phyloP scores from a whole-genome alignment of 1,284 basidiomycete genomes.

The Trichosporon faecale region DNA sequence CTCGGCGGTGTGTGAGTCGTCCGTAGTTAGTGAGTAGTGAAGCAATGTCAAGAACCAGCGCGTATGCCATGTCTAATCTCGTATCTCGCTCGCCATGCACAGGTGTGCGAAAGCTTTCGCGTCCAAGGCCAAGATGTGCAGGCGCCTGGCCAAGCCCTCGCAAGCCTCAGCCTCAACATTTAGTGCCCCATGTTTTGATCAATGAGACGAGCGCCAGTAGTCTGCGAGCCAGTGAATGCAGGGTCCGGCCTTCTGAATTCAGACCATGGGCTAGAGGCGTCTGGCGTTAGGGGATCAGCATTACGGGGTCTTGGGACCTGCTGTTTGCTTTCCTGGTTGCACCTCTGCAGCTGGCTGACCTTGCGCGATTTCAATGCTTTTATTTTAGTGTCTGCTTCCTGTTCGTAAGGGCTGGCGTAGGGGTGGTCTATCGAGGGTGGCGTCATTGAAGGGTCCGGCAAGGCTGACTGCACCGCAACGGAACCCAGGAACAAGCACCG shows the following conservation, averaged over 20 bases:
- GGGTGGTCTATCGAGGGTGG: background rate
- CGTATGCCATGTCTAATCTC: background rate
- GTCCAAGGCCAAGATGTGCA: background rate
- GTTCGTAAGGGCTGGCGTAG: background rate
- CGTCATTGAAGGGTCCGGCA: background rate
- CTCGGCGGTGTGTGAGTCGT: background rate
- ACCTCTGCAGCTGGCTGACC: background rate
- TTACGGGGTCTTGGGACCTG: background rate
- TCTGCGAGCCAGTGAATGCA: background rate
- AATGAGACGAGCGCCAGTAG: background rate
- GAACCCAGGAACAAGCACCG: background rate
- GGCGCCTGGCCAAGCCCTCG: background rate
- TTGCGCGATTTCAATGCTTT: background rate
- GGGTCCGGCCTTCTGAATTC: background rate
- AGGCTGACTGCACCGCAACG: background rate
- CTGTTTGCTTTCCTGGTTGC: background rate
- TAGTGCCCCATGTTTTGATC: conserved; percentile 1
- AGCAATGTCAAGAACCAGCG: background rate
- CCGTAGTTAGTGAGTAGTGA: background rate
- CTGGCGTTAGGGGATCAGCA: background rate
- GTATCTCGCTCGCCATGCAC: background rate
- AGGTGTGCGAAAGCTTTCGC: background rate
- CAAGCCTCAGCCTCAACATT: background rate
- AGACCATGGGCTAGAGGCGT: background rate
- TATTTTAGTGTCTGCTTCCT: background rate